Evolutionary conservation across 202 grass and related monocot species (phyloP).

Genomic region (Zoysia matrella): DNA sequence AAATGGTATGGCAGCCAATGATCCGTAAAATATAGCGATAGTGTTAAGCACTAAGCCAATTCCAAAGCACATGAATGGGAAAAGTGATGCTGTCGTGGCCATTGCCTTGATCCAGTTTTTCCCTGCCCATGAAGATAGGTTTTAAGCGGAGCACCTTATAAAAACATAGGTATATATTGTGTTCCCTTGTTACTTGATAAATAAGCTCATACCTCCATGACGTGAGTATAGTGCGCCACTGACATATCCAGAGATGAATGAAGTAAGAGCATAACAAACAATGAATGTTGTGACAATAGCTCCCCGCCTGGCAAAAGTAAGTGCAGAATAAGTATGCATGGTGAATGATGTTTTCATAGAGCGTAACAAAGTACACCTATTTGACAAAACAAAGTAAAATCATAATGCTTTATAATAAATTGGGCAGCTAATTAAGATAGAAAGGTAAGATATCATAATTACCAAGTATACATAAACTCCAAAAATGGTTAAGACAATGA

Average conservation of each 20-base stretch:
- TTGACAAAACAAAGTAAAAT: background rate
- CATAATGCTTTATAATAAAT: conserved; percentile 24
- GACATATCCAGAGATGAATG: no score
- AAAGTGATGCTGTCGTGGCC: conserved; percentile 61
- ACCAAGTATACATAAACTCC: no score
- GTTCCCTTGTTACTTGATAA: no score
- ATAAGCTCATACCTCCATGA: no score
- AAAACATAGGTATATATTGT: no score
- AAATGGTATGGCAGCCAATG: conserved; percentile 93
- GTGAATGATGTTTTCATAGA: conserved; percentile 7
- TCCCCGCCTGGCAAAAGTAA: conserved; percentile 68
- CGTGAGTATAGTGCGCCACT: no score
- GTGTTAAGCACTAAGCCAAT: conserved; percentile 92
- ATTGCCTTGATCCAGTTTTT: conserved; percentile 99
- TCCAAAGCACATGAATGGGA: conserved; percentile 68
- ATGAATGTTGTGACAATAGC: conserved; percentile 90
- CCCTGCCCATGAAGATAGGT: conserved; percentile 51
- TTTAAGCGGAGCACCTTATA: conserved; percentile 1
- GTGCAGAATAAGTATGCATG: conserved; percentile 36
- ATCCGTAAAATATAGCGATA: conserved; percentile 92
- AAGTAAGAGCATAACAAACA: no score
- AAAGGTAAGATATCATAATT: no score
- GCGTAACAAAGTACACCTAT: background rate
- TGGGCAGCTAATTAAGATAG: background rate
- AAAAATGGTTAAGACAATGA: background rate